Base-by-base conservation (phyloP, 495 filamentous ascomycete genomes). In the Melanomma pulvis-pyrius region DNA sequence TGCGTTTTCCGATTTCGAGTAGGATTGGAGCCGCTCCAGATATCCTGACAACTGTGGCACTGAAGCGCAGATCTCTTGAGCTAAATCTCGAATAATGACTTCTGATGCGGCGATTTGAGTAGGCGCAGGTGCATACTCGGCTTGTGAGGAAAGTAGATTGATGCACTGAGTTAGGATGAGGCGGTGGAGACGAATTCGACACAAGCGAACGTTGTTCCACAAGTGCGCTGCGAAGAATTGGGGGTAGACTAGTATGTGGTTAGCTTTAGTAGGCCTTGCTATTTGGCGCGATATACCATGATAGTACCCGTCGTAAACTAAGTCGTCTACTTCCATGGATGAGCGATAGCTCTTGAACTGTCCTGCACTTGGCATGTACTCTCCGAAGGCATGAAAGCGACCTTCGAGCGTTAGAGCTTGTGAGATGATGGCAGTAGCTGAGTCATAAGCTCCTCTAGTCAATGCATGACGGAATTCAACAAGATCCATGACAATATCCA, bases 21-120 rank as follows among this genome's bases (percentile, higher is more conserved):
- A 60, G 2, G 44, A 53, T 44, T 30, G 36, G 12, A 66, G 47
- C 4, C 26, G 11, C n/a, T 53, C 28, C 11, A 63, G 24, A 39
- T 65, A 65, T 7, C 62, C 56, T 13, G 67, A 55, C 46, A 70
- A 25, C 51, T 65, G 67, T 13, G 67, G 67, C 12, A 65, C 57
- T 2, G 61, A 50, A 9, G 61, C 67, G 28, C 61, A 66, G 13
- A 70, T 70, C 9, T 70, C 67, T 1, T 25, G 17, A 17, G 58
- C 57, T 19, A 61, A 7, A 8, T 29, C 2, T 8, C 25, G 4
- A 0, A 67, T 51, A 7, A 61, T 5, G 0, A 19, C 24, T 12
- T 48, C 36, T 7, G 64, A 61, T 24, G 15, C 19, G 6, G 13
- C 21, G 6, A 46, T 9, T 17, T 51, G 39, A 26, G 19, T 39